Base-by-base conservation (phyloP, 2,329 filamentous ascomycete species). In the Pseudogymnoascus sp. region DNA sequence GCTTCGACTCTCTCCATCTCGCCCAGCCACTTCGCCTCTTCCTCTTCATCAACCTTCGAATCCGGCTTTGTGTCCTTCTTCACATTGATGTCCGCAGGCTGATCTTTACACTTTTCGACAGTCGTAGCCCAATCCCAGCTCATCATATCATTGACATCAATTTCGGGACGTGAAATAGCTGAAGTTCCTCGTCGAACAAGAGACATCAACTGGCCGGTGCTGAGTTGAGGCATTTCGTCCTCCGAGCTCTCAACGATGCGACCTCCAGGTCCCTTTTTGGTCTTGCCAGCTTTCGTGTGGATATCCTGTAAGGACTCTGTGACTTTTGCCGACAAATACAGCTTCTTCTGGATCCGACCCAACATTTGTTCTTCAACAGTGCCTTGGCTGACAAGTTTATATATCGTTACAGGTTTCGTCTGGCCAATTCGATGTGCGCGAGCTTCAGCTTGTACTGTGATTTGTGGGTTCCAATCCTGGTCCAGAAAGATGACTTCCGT, bases 401-500 rank as follows among this genome's bases (percentile, higher is more conserved):
- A 96, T 67, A 95, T 95, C 1, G 97, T 81, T 0, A 97, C 94
- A 67, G 95, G 96, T 67, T 94, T 91, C 74, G 91, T 90, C 74
- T 99, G 94, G 0, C 94, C 94, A 65, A 99, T 97, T 29, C 94
- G 88, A 73, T 99, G 94, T 9, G 93, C 94, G 66, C 94, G 85
- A 35, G 92, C 95, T 41, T 97, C 81, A 0, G 94, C 94, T 73
- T 99, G 94, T 36, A 97, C 88, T 67, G 97, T 94, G 72, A 97
- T 93, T 70, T 99, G 93, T 0, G 94, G 94, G 64, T 99, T 99
- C 78, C 96, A 97, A 70, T 99, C 94, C 0, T 94, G 93, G 68
- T 99, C 94, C 59, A 97, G 84, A 65, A 99, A 96, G 67, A 99
- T 96, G 63, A 99, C 93, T 0, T 94, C 97, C 69, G 97, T 94